These are phyloP conservation scores for Didymella lethalis DNA, from an alignment of 2,329 filamentous ascomycete species.

Conservation along the genomic window DNA sequence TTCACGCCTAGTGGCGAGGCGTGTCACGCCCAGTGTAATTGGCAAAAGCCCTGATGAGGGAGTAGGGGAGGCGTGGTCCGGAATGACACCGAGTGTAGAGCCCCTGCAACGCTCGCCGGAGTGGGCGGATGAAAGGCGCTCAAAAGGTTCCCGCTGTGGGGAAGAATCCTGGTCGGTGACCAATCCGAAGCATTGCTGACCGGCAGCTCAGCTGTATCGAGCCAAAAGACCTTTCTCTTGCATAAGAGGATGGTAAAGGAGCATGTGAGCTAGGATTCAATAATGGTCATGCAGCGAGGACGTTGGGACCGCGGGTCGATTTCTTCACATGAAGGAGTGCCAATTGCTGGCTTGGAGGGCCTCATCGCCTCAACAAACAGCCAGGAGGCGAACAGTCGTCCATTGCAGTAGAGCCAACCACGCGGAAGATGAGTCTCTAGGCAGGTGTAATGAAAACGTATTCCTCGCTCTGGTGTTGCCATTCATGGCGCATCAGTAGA, in stretches of 20 bases:
- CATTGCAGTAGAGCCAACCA: background rate
- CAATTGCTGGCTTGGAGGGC: constrained; percentile 14
- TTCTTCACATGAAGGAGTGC: constrained; percentile 34
- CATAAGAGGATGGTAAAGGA: constrained; percentile 22
- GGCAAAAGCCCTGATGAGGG: constrained; percentile 22
- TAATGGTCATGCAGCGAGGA: constrained; percentile 22
- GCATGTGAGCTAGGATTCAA: constrained; percentile 30
- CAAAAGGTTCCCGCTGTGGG: constrained; percentile 20
- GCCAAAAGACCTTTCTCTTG: constrained; percentile 25
- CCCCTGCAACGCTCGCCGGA: constrained; percentile 18
- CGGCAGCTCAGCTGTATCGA: constrained; percentile 28
- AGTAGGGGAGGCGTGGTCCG: constrained; percentile 13
- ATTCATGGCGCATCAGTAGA: background rate
- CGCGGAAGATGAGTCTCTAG: background rate
- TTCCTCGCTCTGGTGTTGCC: background rate
- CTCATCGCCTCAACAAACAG: constrained; percentile 4
- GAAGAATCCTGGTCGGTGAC: constrained; percentile 17
- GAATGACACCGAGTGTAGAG: constrained; percentile 14
- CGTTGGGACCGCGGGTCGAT: constrained; percentile 20
- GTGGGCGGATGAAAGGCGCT: constrained; percentile 11
- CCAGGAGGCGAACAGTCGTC: background rate
- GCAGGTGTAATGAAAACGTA: background rate
- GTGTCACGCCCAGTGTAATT: constrained; percentile 15
- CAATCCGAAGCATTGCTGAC: constrained; percentile 26
- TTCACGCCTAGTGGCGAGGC: constrained; percentile 16